Percentiles rank a stretch among this genome's conserved stretches.
phyloP scores from a whole-genome alignment of 2,329 filamentous ascomycete species.

The Macrophomina phaseolina region DNA sequence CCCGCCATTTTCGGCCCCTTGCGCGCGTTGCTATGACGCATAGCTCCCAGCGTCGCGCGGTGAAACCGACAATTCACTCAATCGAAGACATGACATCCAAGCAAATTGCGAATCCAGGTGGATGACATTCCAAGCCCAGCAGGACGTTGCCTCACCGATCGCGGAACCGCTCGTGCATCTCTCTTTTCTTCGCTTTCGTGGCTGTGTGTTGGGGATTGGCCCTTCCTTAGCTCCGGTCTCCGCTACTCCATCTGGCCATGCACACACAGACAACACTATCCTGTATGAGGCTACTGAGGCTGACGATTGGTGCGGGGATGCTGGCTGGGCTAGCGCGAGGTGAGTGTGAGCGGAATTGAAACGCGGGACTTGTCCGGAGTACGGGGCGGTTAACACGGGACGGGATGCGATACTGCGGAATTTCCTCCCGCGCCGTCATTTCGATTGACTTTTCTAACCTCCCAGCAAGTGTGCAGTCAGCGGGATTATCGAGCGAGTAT shows the following conservation, averaged over 20 bases:
- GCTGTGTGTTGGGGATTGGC: neutral
- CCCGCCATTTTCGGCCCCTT: neutral
- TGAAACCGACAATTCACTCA: neutral
- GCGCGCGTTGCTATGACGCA: neutral
- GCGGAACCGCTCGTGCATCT: slow-evolving; percentile 24
- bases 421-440: too few species aligned
- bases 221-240: slow-evolving; percentile 16
- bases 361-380: slow-evolving; percentile 9
- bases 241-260: neutral
- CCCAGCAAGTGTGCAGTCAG: too few species aligned
- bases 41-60: neutral
- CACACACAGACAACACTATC: neutral
- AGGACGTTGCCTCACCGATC: slow-evolving; percentile 3
- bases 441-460: neutral
- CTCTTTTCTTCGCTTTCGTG: neutral
- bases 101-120: neutral
- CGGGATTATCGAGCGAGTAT: too few species aligned
- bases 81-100: neutral
- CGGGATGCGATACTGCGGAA: neutral
- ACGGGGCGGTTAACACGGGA: neutral
- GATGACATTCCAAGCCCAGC: neutral
- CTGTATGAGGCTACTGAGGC: slow-evolving; percentile 18
- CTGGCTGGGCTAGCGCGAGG: neutral
- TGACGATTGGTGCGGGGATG: slow-evolving; percentile 20
- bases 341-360: slow-evolving; percentile 9